A percentile compares a stretch with the other conserved stretches of the same genome.
Conservation (phyloP, 306 rosid species). For the Canavalia gladiata region DNA sequence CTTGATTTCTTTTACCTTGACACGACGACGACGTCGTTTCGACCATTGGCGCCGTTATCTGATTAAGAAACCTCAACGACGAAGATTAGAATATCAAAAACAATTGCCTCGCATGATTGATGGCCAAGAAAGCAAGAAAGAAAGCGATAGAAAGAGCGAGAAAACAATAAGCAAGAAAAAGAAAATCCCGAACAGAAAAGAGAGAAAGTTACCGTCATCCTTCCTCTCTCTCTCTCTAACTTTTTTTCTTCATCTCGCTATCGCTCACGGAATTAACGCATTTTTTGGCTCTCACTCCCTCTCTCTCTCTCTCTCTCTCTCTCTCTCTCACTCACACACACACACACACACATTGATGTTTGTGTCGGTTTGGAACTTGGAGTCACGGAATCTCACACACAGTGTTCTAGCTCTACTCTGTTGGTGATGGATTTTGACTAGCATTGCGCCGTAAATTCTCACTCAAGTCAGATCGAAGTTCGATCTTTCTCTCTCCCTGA, state of each 20-base stretch:
- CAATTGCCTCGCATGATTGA: background rate
- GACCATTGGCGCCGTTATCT: slow-evolving; percentile 41
- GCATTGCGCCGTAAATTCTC: slow-evolving; percentile 29
- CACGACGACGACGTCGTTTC: slow-evolving; percentile 46
- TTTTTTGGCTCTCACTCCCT: slow-evolving; percentile 31
- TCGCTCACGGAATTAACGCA: slow-evolving; percentile 49
- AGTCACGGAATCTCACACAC: slow-evolving; percentile 3
- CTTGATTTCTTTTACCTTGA: background rate
- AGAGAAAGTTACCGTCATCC: background rate
- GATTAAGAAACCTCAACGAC: background rate
- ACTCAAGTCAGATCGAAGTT: slow-evolving; percentile 8
- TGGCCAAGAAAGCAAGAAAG: background rate
- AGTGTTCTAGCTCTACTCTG: background rate
- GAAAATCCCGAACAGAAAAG: background rate
- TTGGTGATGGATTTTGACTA: slow-evolving; percentile 48
- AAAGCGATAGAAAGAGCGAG: slow-evolving; percentile 40
- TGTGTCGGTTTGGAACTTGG: slow-evolving; percentile 31
- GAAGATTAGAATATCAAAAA: background rate
- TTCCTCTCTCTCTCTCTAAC: background rate
- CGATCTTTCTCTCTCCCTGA: slow-evolving; percentile 30
- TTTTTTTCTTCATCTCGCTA: background rate
- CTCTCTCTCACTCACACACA: slow-evolving; percentile 3
- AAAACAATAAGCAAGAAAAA: background rate
- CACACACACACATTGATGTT: slow-evolving; percentile 10
- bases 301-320: slow-evolving; percentile 36